Percentiles rank a stretch among this genome's conserved stretches.
These are phyloP conservation scores for Xerocomus amazonicus DNA, from an alignment of 1,284 basidiomycete genomes.

Conservation along the genomic window DNA sequence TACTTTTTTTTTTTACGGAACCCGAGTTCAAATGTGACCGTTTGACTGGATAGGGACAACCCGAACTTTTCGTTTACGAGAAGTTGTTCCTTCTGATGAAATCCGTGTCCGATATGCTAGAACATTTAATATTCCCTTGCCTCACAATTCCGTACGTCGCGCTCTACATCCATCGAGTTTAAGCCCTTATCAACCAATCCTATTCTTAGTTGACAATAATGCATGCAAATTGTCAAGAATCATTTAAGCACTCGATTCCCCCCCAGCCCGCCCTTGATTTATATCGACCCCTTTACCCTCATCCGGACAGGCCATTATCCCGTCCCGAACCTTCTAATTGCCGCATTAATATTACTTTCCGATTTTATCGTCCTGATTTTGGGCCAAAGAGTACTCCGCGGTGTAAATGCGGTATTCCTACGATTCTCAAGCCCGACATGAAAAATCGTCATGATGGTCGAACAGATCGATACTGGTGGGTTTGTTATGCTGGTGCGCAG, in stretches of 20 bases:
- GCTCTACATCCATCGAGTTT: conserved; percentile 1
- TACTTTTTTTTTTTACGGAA: background rate
- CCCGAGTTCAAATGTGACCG: conserved; percentile 3
- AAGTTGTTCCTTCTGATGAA: conserved; percentile 64
- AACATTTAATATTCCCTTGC: conserved; percentile 81
- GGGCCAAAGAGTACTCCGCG: conserved; percentile 61
- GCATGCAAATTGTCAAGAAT: conserved; percentile 89
- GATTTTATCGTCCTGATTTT: conserved; percentile 87
- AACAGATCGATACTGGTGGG: conserved; percentile 78
- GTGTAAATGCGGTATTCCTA: conserved; percentile 80
- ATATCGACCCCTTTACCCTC: conserved; percentile 64
- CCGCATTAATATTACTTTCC: conserved; percentile 87
- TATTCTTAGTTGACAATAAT: conserved; percentile 72
- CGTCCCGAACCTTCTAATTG: conserved; percentile 54
- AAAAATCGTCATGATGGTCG: conserved; percentile 53
- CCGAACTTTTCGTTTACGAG: conserved; percentile 74
- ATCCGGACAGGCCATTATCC: conserved; percentile 26
- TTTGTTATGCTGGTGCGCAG: conserved; percentile 77
- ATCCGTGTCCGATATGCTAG: conserved; percentile 51
- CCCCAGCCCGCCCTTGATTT: conserved; percentile 74
- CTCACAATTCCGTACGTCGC: conserved; percentile 75
- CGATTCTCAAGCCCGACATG: conserved; percentile 76
- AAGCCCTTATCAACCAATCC: background rate
- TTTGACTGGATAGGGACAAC: conserved; percentile 52
- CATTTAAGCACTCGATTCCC: conserved; percentile 82